Evolutionary conservation across 441 rosid genomes (phyloP), one percentile per base, ranked within the genome.

Genomic region (Gossypium davidsonii): DNA sequence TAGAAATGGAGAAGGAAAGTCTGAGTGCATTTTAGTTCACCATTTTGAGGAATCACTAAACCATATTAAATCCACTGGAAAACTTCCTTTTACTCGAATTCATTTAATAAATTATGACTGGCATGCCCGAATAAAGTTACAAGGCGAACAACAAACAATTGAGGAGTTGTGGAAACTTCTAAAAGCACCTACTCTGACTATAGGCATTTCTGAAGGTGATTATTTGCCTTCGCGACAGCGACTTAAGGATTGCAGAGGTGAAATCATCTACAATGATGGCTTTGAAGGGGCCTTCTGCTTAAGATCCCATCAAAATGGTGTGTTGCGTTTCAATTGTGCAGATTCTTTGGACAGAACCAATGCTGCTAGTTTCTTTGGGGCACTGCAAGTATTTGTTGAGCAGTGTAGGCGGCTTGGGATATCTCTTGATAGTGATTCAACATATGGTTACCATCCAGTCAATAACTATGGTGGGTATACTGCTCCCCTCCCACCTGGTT

Each of bases 331-430:
- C 80, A 95, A 95, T 80, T 95, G 98, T 73, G 97, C 99, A 0
- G 99, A 95, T 89, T 95, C 99, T 72, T 83, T 93, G 83, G 99
- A 95, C 80, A 85, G 99, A 81, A 95, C 99, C 49, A 95, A 95
- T 84, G 98, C 99, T 72, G 97, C 98, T 78, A 95, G 97, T 81
- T 94, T 85, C 79, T 94, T 94, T 76, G 93, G 99, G 57, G 87
- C 96, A 67, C 93, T 92, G 76, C 99, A 92, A 83, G 96, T 90
- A 79, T 95, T 95, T 85, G 92, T 90, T 76, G 98, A 95, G 86
- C 97, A 95, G 75, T 89, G 97, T 84, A 83, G 91, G 85, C 84
- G 97, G 80, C 85, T 95, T 75, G 90, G 90, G 71, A 88, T 95
- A 77, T 93, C 98, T 73, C 97, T 93, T 84, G 98, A 95, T 76